Percentiles rank a stretch among this genome's conserved stretches.
Evolutionary conservation across 1,284 basidiomycete species (phyloP).

Genomic region (Pisolithus thermaeus): DNA sequence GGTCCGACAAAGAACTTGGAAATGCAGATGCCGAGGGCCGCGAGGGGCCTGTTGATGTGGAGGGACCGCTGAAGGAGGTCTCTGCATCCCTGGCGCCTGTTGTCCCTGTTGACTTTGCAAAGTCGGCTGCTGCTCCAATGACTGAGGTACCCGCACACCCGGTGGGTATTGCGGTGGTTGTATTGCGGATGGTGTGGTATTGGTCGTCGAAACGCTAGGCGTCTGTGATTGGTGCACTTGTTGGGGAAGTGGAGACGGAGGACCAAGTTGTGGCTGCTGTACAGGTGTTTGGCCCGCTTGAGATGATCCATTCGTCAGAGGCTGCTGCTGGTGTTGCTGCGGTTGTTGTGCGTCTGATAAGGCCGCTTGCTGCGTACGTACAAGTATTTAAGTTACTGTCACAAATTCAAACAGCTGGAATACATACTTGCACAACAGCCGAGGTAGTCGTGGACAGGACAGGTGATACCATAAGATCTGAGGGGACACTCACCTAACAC

Average conservation of each 20-base stretch:
- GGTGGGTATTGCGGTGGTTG: slow-evolving; percentile 59
- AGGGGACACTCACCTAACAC: slow-evolving; percentile 20
- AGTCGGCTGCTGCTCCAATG: slow-evolving; percentile 27
- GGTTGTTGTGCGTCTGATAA: slow-evolving; percentile 26
- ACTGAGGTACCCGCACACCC: slow-evolving; percentile 53
- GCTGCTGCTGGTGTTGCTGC: slow-evolving; percentile 14
- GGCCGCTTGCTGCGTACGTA: slow-evolving; percentile 23
- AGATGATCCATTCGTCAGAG: slow-evolving; percentile 32
- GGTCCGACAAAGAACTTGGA: slow-evolving; percentile 84
- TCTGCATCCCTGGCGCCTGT: slow-evolving; percentile 21
- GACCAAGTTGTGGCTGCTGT: slow-evolving; percentile 26
- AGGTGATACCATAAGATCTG: slow-evolving; percentile 38
- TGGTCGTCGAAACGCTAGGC: slow-evolving; percentile 21
- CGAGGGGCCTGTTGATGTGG: slow-evolving; percentile 32
- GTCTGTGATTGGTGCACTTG: slow-evolving; percentile 49
- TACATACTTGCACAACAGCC: slow-evolving; percentile 32
- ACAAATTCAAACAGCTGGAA: slow-evolving; percentile 6
- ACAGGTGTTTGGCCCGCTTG: slow-evolving; percentile 25
- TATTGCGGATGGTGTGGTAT: slow-evolving; percentile 20
- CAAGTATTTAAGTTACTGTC: slow-evolving; percentile 13
- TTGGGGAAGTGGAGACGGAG: slow-evolving; percentile 55
- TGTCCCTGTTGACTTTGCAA: slow-evolving; percentile 23
- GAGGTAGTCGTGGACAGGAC: slow-evolving; percentile 33
- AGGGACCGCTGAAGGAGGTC: slow-evolving; percentile 38
- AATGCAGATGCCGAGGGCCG: slow-evolving; percentile 43